Evolutionary conservation across 352 stramenopile genomes (phyloP), one percentile per base, ranked within the genome.

Genomic region (Phytophthora pseudosyringae): DNA sequence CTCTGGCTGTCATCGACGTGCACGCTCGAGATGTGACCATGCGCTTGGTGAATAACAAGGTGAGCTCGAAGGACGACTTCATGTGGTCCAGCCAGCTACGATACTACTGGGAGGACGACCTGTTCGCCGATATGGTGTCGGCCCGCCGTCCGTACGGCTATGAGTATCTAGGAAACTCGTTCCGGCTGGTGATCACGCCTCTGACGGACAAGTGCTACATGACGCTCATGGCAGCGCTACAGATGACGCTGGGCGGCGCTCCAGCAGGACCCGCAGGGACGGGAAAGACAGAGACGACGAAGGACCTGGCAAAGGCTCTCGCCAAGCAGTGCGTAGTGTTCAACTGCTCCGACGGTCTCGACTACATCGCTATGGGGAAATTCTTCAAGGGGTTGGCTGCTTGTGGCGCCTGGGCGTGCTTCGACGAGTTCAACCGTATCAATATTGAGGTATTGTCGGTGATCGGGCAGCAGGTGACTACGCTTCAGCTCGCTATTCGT

Each of bases 351-450:
- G 95, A 98, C 49, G 92, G 93, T 0, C 65, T 98, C 2, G 95
- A 98, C 54, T 98, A 98, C 68, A 94, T 98, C 48, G 93, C 92
- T 3, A 98, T 98, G 94, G 94, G 88, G 12, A 97, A 98, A 59
- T 98, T 97, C 68, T 98, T 97, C 70, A 95, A 95, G 47, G 86
- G 94, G 0, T 71, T 98, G 0, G 95, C 94, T 21, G 90, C 89
- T 0, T 98, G 91, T 59, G 95, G 95, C 1, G 94, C 94, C 0
- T 98, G 95, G 95, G 93, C 93, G 6, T 98, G 94, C 62, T 98
- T 98, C 47, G 95, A 98, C 44, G 95, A 98, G 80, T 98, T 98
- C 73, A 98, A 98, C 61, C 92, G 94, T 12, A 98, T 98, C 62
- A 96, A 98, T 45, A 98, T 98, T 29, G 94, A 98, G 69, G 90